Base-by-base conservation (phyloP, 1,139 yeast species). In the Blastobotrys malaysiensis region DNA sequence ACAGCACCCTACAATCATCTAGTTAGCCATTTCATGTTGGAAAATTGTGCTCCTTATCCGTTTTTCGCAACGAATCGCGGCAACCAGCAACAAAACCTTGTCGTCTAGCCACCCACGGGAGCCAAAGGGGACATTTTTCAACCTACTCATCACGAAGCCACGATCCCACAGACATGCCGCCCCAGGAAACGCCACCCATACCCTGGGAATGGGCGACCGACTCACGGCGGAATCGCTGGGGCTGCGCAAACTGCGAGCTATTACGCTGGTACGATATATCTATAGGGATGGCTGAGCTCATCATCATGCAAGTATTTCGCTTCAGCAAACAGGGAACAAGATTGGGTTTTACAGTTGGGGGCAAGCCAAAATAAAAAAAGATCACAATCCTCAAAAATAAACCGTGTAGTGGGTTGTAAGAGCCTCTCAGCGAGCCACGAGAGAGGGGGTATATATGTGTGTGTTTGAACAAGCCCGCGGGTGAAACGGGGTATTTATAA, bases 151-250 rank as follows among this genome's bases (percentile, higher is more conserved):
- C 98, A 68, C 90, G 87, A 45, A 93, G 76, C 98, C 98, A 93
- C 20, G 95, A 85, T 9, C 98, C 97, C 48, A 93, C 91, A 21
- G 96, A 86, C 57, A 90, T 83, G 1, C 96, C 90, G 22, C 98
- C 98, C 97, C 97, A 93, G n/a, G 96, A 86, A 43, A 93, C 88
- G 52, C 98, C 98, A 46, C 98, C 98, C 84, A 91, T 88, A 9
- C 98, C 98, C 69, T 89, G 97, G 2, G 96, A 86, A 70, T 91
- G 98, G 21, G 97, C 97, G 57, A 93, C 84, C 57, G 91, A 84
- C 64, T 91, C 98, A 58, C 98, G 77, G 64, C 96, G 80, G 59
- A 73, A 73, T 52, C 71, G 69, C 50, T 69, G 70, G 19, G 72
- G 69, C 51, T 70, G 68, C 55, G 53, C 55, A 48, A 62, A 61